Evolutionary conservation across 2,329 filamentous ascomycete species (phyloP), one percentile per base, ranked within the genome.

Genomic region (Fusarium fujikuroi): DNA sequence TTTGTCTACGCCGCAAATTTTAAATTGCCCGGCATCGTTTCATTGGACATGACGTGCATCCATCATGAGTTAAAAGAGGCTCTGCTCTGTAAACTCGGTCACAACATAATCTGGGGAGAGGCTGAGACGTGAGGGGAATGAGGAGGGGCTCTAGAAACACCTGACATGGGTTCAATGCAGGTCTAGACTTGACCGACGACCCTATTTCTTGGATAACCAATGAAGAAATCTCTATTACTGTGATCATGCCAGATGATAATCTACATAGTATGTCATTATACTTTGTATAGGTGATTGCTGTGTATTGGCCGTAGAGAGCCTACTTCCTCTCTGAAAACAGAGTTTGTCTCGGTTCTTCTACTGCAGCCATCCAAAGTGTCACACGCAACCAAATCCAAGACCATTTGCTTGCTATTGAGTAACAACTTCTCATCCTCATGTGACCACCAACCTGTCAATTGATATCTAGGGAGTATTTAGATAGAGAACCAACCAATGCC

Each of bases 31-130:
- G 61, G 40, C 15, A 37, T 32, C 28, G 21, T 50, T 19, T 50
- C 25, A 63, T 69, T 69, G 43, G 28, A 42, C 34, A 69, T 19
- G 15, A 42, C 15, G 49, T 63, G 37, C 66, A 70, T 58, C 67
- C 64, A 69, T 69, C 60, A 69, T 69, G 60, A 76, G 53, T 46
- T 46, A 70, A 44, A 75, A 44, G 52, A 74, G 65, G 68, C 72
- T 75, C 74, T 74, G 73, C 37, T 70, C 60, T 64, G 46, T 64
- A 28, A 28, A 34, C 46, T 47, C 19, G 32, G 40, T 66, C 67
- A 53, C 66, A 66, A 50, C 74, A 75, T 63, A 68, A 66, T 65
- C 70, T 65, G 62, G 65, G 65, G 64, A 71, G 62, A 70, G 63
- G 34, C 36, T 25, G 64, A 69, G 60, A 66, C 63, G 10, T 54